These are phyloP conservation scores for Aulographum hederae DNA, from an alignment of 2,329 filamentous ascomycete genomes.

Conservation along the genomic window DNA sequence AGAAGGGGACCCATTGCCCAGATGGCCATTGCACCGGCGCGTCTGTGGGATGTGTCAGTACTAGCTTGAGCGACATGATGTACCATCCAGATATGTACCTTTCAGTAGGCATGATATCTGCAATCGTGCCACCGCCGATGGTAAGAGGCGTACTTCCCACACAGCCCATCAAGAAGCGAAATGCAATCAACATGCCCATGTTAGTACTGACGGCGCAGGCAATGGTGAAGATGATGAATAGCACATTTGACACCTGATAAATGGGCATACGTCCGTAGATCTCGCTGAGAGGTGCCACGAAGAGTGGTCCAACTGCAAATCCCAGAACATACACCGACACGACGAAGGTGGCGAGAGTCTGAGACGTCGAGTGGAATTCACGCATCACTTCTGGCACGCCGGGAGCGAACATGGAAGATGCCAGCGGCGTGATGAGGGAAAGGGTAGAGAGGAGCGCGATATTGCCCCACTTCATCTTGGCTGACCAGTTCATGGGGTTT, in stretches of 20 bases:
- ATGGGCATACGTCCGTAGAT: constrained; percentile 15
- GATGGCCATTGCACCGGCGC: constrained; percentile 43
- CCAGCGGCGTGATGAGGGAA: constrained; percentile 11
- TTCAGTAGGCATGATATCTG: constrained; percentile 17
- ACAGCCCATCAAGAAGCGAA: constrained; percentile 31
- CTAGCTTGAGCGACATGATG: too few relatives aligned
- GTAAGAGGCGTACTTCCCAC: constrained; percentile 11
- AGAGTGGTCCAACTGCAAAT: constrained; percentile 16
- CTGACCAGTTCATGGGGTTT: constrained; percentile 44
- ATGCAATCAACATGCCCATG: constrained; percentile 36
- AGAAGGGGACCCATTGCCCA: constrained; percentile 46
- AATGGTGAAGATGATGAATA: constrained; percentile 45
- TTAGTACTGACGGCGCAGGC: constrained; percentile 42
- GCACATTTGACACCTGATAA: constrained; percentile 27
- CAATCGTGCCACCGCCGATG: constrained; percentile 20
- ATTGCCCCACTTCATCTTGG: not conserved
- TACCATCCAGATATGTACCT: too few relatives aligned
- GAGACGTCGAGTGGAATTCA: constrained; percentile 14
- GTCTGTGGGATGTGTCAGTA: too few relatives aligned
- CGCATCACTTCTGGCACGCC: constrained; percentile 13
- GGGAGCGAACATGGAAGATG: constrained; percentile 18
- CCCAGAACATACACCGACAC: constrained; percentile 21
- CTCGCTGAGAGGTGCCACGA: constrained; percentile 16
- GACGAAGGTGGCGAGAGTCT: constrained; percentile 16
- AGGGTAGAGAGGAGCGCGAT: not conserved